Evolutionary conservation across 495 filamentous ascomycete species (phyloP), one percentile per base, ranked within the genome.

Genomic region (Cercophora scortea): DNA sequence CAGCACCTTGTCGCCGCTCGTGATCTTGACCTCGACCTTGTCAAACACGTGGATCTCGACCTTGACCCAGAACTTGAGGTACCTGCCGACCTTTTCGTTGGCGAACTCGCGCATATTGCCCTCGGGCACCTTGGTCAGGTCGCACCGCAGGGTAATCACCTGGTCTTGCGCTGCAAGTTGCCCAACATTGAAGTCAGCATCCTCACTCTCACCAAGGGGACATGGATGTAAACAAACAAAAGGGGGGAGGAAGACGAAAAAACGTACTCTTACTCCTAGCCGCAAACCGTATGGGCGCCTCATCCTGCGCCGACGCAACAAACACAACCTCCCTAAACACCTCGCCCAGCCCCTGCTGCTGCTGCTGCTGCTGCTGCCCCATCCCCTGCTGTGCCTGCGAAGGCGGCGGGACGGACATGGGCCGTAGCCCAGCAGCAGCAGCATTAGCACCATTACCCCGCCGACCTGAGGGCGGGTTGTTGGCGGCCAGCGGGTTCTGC

Each of bases 301-400:
- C 45, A 12, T 61, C 53, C 19, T 46, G 41, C 8, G 44, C 18
- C 13, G 53, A 61, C 10, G 59, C 59, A 13, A 64, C 33, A 33
- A 64, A 57, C 0, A 64, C 49, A 15, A 64, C 54, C 6, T 64
- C 61, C 35, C 60, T 48, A 4, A 49, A 52, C 7, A 52, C 54
- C 8, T 53, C 45, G 8, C 45, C 9, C 17, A 46, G 32, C 1
- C 42, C 2, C 6, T 51, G 34, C 25, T 5, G 2, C 25, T 25
- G 25, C 25, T 25, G 25, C 25, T 5, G 2, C 25, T 2, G 25
- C 5, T 25, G 25, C n/a, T n/a, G n/a, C n/a, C 45, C 9, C 17
- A 46, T 19, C 1, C 42, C 2, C 6, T 51, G 34, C 25, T 5
- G 2, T 25, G 25, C 25, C 25, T 2, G 25, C 5, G 2, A 5